A percentile compares a stretch with the other conserved stretches of the same genome.
These are phyloP conservation scores for Fusarium begoniae DNA, from an alignment of 2,329 filamentous ascomycete species.

Conservation along the genomic window DNA sequence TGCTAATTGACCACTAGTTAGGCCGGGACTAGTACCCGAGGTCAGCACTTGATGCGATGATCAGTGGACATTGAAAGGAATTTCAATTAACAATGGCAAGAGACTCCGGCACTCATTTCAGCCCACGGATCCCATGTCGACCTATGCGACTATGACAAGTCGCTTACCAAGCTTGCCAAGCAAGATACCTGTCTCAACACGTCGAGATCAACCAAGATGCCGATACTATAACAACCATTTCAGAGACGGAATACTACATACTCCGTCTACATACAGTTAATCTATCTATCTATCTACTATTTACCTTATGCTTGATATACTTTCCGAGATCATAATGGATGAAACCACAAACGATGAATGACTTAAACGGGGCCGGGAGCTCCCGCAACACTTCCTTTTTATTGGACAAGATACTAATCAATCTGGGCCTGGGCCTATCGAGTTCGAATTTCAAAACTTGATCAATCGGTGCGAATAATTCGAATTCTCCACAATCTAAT, in stretches of 20 bases:
- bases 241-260: neutral
- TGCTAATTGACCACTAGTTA: conserved; percentile 20
- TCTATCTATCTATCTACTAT: neutral
- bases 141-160: conserved; percentile 16
- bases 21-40: conserved; percentile 15
- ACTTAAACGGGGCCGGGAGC: conserved; percentile 25
- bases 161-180: conserved; percentile 5
- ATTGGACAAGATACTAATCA: conserved; percentile 19
- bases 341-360: neutral
- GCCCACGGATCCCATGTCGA: conserved; percentile 2
- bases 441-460: conserved; percentile 4
- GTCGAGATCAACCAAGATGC: neutral
- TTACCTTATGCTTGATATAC: neutral
- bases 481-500: neutral
- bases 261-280: neutral
- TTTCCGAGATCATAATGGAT: neutral
- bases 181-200: neutral
- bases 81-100: conserved; percentile 6
- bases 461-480: conserved; percentile 15
- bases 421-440: conserved; percentile 7
- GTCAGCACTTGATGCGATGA: conserved; percentile 34
- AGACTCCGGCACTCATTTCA: conserved; percentile 24
- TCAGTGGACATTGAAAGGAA: conserved; percentile 17
- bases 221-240: neutral
- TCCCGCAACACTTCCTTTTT: conserved; percentile 22